Evolutionary conservation across 2,329 filamentous ascomycete genomes (phyloP).

Genomic region (Calonectria pseudoreteaudii): DNA sequence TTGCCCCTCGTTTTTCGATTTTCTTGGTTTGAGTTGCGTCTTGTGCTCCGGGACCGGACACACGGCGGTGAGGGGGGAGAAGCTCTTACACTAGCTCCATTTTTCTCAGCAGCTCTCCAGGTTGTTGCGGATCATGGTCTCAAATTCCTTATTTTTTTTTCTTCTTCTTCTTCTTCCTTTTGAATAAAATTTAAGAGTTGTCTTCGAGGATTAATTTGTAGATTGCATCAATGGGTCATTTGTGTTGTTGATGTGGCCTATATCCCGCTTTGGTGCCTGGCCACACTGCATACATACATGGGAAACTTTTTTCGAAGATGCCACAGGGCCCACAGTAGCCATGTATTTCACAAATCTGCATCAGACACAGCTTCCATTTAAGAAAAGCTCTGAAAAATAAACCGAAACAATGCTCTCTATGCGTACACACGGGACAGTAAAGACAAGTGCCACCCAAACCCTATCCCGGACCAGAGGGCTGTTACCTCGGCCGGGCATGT

Average conservation of each 20-base stretch:
- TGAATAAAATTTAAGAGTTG: neutral
- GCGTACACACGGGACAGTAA: constrained; percentile 7
- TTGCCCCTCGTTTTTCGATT: neutral
- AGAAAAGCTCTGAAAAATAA: neutral
- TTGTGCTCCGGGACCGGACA: neutral
- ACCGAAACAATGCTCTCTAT: neutral
- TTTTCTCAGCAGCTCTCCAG: neutral
- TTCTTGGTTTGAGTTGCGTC: neutral
- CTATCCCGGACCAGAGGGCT: neutral
- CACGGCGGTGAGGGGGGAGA: neutral
- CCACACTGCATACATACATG: neutral
- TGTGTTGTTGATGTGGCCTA: neutral
- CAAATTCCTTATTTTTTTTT: neutral
- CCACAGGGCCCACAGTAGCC: neutral
- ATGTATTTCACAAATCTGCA: neutral
- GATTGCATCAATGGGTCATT: neutral
- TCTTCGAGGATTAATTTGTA: neutral
- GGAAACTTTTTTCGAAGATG: neutral
- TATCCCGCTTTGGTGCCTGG: neutral
- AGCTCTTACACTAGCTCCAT: neutral
- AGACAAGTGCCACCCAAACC: constrained; percentile 14
- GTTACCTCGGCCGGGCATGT: neutral
- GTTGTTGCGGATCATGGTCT: neutral
- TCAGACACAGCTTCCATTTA: neutral
- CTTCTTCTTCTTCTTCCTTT: neutral